Evolutionary conservation across 2,329 filamentous ascomycete species (phyloP).

Genomic region (Metarhizium sp.): DNA sequence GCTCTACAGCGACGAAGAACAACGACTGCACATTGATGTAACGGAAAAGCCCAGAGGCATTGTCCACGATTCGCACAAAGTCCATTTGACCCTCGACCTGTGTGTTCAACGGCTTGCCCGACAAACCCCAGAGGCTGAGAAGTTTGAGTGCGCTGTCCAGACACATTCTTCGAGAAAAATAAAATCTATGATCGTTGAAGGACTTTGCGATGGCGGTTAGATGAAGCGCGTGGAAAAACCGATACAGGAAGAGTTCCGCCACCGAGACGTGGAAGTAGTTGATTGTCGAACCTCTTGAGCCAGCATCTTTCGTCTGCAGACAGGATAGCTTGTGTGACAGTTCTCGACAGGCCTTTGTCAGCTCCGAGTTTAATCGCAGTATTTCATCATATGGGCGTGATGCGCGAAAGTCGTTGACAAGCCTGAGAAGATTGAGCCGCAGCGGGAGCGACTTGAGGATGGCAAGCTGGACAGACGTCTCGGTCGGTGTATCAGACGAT

Average conservation of each 20-base stretch:
- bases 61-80: constrained; percentile 26
- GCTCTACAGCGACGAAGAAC: constrained; percentile 35
- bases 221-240: constrained; percentile 44
- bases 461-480: constrained; percentile 40
- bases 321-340: constrained; percentile 23
- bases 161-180: constrained; percentile 43
- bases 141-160: constrained; percentile 32
- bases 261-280: constrained; percentile 32
- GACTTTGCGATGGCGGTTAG: constrained; percentile 37
- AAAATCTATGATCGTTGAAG: constrained; percentile 35
- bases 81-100: constrained; percentile 11
- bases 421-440: constrained; percentile 33
- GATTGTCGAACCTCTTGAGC: constrained; percentile 11
- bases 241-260: constrained; percentile 33
- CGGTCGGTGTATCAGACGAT: constrained; percentile 19
- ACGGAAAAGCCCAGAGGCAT: constrained; percentile 32
- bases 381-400: constrained; percentile 37
- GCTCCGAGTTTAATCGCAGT: constrained; percentile 33
- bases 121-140: constrained; percentile 21
- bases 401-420: constrained; percentile 36
- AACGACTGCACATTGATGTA: constrained; percentile 29
- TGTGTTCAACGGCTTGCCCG: constrained; percentile 9
- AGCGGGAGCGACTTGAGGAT: constrained; percentile 32
- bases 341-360: constrained; percentile 28
- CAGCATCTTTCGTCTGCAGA: constrained; percentile 21